phyloP scores from a whole-genome alignment of 345 rosid species.

The Anacardium occidentale region DNA sequence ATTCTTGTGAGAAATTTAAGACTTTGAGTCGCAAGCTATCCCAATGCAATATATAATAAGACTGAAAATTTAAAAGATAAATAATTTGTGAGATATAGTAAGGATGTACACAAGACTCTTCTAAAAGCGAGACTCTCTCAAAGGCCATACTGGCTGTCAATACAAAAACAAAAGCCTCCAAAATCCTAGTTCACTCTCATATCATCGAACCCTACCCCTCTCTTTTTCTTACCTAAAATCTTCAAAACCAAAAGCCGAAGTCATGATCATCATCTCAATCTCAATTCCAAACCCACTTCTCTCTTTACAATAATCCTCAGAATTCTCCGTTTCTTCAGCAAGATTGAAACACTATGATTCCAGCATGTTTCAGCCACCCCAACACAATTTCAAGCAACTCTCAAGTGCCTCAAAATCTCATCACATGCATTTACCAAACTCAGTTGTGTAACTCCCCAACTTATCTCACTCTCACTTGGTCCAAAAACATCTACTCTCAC shows the following conservation, averaged over 20 bases:
- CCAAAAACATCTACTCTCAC: constrained; percentile 43
- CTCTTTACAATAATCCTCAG: not conserved
- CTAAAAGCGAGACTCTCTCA: not conserved
- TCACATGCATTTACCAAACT: constrained; percentile 47
- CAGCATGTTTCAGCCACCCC: constrained; percentile 50
- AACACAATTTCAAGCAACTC: constrained; percentile 29
- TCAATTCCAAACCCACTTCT: not conserved
- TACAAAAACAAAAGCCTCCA: constrained; percentile 18
- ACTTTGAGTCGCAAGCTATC: too few species aligned
- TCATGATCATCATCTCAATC: not conserved
- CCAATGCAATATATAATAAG: too few species aligned
- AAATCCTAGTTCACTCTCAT: constrained; percentile 18
- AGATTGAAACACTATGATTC: constrained; percentile 38
- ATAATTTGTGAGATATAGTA: too few species aligned
- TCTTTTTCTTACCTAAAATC: too few species aligned
- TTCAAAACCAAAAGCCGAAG: not conserved
- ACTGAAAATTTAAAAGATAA: too few species aligned
- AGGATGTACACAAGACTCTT: too few species aligned
- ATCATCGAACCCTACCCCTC: too few species aligned
- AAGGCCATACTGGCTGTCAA: not conserved
- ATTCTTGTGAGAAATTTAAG: too few species aligned
- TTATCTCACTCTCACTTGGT: constrained; percentile 52
- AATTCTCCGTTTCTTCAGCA: not conserved
- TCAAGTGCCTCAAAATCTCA: constrained; percentile 46
- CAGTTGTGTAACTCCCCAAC: constrained; percentile 40